Conservation (phyloP, 495 filamentous ascomycete genomes). For the Neurospora hispaniola region DNA sequence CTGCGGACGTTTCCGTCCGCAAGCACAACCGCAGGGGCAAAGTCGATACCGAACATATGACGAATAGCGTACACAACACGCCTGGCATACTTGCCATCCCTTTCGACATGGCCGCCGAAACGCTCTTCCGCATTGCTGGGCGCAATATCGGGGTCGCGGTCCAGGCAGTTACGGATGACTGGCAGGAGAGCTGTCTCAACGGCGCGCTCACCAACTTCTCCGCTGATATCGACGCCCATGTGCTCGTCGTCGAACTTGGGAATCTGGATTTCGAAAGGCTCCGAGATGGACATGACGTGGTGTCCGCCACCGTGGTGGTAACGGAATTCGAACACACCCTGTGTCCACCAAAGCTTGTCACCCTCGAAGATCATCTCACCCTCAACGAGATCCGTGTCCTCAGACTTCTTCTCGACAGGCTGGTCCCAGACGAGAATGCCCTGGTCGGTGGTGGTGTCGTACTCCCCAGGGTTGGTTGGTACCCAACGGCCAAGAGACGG, state of each 20-base stretch:
- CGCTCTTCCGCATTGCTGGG: slow-evolving; percentile 68
- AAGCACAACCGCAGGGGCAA: slow-evolving; percentile 83
- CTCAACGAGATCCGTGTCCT: slow-evolving; percentile 39
- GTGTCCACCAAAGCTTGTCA: slow-evolving; percentile 95
- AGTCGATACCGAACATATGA: slow-evolving; percentile 96
- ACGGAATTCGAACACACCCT: slow-evolving; percentile 89
- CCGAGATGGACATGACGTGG: slow-evolving; percentile 91
- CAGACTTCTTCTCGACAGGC: slow-evolving; percentile 38
- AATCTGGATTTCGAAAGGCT: slow-evolving; percentile 85
- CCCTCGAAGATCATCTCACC: slow-evolving; percentile 85
- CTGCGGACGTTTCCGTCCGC: slow-evolving; percentile 88
- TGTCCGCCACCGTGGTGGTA: slow-evolving; percentile 94
- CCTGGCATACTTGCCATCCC: slow-evolving; percentile 79
- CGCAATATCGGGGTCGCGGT: slow-evolving; percentile 84
- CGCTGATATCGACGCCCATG: slow-evolving; percentile 33
- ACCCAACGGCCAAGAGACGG: slow-evolving; percentile 87
- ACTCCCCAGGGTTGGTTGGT: slow-evolving; percentile 63
- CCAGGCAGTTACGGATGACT: slow-evolving; percentile 82
- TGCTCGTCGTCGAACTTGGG: slow-evolving; percentile 58
- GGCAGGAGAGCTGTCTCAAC: slow-evolving; percentile 72
- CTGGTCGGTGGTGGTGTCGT: slow-evolving; percentile 65
- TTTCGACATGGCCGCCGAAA: slow-evolving; percentile 72
- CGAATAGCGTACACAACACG: slow-evolving; percentile 87
- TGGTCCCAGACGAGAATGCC: slow-evolving; percentile 67
- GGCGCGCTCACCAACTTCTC: slow-evolving; percentile 25